These are phyloP conservation scores for Endocarpon pusillum DNA, from an alignment of 495 filamentous ascomycete genomes.

Conservation along the genomic window DNA sequence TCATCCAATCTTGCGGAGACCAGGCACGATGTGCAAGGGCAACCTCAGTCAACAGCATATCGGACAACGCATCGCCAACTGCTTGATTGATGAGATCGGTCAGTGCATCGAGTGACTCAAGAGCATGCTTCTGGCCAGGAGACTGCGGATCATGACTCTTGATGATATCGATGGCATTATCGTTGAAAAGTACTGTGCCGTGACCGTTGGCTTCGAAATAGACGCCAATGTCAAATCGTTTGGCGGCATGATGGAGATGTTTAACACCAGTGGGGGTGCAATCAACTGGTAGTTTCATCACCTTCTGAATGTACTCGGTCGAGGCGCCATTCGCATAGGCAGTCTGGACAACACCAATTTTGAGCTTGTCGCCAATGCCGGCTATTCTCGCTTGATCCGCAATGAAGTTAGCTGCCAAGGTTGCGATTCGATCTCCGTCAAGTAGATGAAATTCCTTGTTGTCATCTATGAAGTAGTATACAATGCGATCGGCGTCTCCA, in stretches of 20 bases:
- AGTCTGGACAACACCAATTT: constrained; percentile 87
- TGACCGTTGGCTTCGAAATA: constrained; percentile 99
- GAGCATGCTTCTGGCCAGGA: constrained; percentile 70
- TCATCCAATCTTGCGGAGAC: constrained; percentile 78
- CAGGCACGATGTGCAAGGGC: constrained; percentile 91
- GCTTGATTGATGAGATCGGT: constrained; percentile 92
- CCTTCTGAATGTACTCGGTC: constrained; percentile 77
- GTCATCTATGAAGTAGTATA: constrained; percentile 85
- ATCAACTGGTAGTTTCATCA: constrained; percentile 73
- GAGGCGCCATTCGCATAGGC: constrained; percentile 96
- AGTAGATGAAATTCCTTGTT: constrained; percentile 73
- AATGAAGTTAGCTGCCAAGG: constrained; percentile 84
- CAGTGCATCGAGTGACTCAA: constrained; percentile 65
- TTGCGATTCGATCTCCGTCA: constrained; percentile 93
- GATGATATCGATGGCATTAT: constrained; percentile 59
- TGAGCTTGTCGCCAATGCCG: constrained; percentile 60
- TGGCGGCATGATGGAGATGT: constrained; percentile 86
- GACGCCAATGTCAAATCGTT: constrained; percentile 80
- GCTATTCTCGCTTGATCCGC: constrained; percentile 68
- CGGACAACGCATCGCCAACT: constrained; percentile 87
- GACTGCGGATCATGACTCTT: constrained; percentile 65
- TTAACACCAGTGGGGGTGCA: constrained; percentile 96
- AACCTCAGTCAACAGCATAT: constrained; percentile 89
- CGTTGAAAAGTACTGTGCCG: constrained; percentile 88
- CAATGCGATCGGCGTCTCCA: constrained; percentile 84